These are phyloP conservation scores for Eimeria maxima DNA, from an alignment of 169 alveolate genomes.

Conservation along the genomic window DNA sequence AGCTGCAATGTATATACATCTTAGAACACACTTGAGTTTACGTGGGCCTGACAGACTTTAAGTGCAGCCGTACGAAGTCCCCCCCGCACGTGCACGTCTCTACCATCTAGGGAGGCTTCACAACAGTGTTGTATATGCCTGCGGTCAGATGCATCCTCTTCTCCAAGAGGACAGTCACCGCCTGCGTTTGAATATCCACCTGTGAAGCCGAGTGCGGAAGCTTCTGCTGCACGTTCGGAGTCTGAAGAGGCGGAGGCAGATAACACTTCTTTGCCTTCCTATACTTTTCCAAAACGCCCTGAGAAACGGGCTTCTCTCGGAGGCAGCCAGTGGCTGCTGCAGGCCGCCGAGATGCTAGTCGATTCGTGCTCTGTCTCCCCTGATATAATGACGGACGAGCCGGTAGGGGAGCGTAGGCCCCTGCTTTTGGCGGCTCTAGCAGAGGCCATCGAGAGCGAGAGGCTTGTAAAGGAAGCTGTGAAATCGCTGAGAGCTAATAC, in stretches of 20 bases:
- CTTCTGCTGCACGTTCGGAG: neutral
- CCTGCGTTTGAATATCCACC: neutral
- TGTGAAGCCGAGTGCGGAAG: neutral
- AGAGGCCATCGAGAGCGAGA: constrained; percentile 30
- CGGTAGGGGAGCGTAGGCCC: constrained; percentile 57
- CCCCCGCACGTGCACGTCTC: neutral
- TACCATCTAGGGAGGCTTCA: neutral
- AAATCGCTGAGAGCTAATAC: neutral
- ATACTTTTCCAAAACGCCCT: neutral
- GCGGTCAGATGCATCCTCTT: neutral
- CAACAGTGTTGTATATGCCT: neutral
- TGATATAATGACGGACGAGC: constrained; percentile 60
- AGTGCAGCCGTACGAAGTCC: neutral
- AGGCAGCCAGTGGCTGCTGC: constrained; percentile 67
- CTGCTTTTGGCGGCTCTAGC: constrained; percentile 48
- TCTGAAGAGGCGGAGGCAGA: neutral
- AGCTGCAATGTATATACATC: neutral
- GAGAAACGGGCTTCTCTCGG: neutral
- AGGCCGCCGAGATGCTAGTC: constrained; percentile 54
- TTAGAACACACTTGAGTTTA: neutral
- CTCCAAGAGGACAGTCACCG: neutral
- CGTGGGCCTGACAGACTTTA: neutral
- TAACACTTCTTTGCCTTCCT: neutral
- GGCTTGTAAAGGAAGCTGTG: neutral
- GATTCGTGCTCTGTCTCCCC: constrained; percentile 23